phyloP scores from a whole-genome alignment of 2,329 filamentous ascomycete species.

The Periconia macrospinosa region DNA sequence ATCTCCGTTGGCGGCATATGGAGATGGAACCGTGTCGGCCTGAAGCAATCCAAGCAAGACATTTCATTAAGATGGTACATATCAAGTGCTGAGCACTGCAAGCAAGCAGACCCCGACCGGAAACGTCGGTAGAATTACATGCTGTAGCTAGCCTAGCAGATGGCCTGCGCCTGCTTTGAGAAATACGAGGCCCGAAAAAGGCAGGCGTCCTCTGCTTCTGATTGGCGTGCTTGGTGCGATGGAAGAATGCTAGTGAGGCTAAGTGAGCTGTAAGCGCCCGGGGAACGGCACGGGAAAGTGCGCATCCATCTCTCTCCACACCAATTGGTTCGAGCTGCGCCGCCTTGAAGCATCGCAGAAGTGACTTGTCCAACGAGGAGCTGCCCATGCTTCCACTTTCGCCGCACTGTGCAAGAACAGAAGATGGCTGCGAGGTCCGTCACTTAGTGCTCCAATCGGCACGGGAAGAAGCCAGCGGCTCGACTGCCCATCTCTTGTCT shows the following conservation, averaged over 20 bases:
- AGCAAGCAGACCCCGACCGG: neutral
- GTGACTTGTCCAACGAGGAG: conserved; percentile 27
- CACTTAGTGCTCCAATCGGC: conserved; percentile 29
- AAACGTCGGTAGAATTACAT: too few species aligned
- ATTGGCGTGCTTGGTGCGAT: conserved; percentile 24
- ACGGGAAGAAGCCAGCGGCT: conserved; percentile 19
- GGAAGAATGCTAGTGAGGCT: conserved; percentile 4
- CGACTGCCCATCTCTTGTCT: conserved; percentile 18
- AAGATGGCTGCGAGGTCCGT: conserved; percentile 24
- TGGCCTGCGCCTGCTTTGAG: neutral
- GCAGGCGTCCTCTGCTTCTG: conserved; percentile 14
- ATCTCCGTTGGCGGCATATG: too few species aligned
- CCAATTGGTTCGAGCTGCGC: conserved; percentile 37
- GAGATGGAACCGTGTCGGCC: too few species aligned
- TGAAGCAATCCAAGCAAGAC: too few species aligned
- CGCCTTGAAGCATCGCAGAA: conserved; percentile 31
- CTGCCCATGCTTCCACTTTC: conserved; percentile 32
- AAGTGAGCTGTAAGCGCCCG: conserved; percentile 36
- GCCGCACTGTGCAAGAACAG: conserved; percentile 14
- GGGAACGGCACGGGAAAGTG: conserved; percentile 16
- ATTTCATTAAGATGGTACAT: too few species aligned
- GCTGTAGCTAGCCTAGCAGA: too few species aligned
- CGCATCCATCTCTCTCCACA: conserved; percentile 16
- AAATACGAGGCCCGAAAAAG: conserved; percentile 10
- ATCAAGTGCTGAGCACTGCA: too few species aligned